Conservation (phyloP, 192 early-diverging fungal genomes). For the Backusella psychrophila region DNA sequence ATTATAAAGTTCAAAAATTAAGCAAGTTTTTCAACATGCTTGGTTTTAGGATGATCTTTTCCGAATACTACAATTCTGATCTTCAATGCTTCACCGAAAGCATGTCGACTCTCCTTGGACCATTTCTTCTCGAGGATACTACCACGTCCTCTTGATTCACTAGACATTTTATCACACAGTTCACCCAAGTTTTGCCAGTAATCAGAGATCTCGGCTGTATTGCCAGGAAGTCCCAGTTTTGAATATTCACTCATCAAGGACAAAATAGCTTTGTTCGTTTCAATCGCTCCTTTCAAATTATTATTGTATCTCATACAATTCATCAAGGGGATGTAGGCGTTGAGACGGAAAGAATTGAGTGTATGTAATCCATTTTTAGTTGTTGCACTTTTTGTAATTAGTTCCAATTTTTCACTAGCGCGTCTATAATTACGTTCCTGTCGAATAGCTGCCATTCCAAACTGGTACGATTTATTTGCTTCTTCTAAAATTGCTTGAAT, state of each 20-base stretch:
- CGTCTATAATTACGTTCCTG: constrained; percentile 35
- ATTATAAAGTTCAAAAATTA: not conserved
- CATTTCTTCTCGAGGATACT: constrained; percentile 16
- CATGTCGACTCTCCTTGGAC: constrained; percentile 39
- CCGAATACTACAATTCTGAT: constrained; percentile 39
- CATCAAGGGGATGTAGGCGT: constrained; percentile 37
- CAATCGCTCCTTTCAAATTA: constrained; percentile 35
- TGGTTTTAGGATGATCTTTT: constrained; percentile 37
- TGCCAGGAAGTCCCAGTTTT: constrained; percentile 38
- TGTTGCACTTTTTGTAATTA: constrained; percentile 49
- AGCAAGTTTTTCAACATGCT: constrained; percentile 9
- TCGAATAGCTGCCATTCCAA: constrained; percentile 41
- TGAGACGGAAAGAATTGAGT: constrained; percentile 45
- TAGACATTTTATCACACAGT: constrained; percentile 52
- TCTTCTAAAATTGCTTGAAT: constrained; percentile 8
- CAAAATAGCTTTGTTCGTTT: constrained; percentile 31
- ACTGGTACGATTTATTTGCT: constrained; percentile 35
- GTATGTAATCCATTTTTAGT: constrained; percentile 41
- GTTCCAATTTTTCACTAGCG: constrained; percentile 43
- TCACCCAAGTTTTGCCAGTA: constrained; percentile 56
- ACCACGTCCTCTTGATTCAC: constrained; percentile 22
- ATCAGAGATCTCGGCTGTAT: constrained; percentile 60
- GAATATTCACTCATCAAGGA: constrained; percentile 43
- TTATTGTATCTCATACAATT: constrained; percentile 25
- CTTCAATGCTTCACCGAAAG: constrained; percentile 23